Evolutionary conservation across 345 rosid genomes (phyloP).

Genomic region (Microcos paniculata): DNA sequence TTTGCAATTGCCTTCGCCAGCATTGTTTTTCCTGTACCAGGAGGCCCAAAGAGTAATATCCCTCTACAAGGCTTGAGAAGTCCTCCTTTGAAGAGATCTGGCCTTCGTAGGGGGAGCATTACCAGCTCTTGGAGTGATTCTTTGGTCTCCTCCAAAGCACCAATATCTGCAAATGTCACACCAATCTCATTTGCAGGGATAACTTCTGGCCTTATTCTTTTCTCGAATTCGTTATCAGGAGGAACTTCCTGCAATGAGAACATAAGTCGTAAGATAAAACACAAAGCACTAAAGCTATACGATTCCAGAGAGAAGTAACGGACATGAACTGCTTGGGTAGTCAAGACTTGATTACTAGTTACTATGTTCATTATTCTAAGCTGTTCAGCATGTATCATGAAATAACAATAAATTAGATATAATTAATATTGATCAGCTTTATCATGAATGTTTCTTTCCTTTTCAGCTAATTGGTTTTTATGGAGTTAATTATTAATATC

Average conservation of each 20-base stretch:
- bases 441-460: neutral
- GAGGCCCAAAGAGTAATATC: constrained; percentile 93
- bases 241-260: constrained; percentile 57
- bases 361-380: neutral
- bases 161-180: constrained; percentile 93
- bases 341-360: neutral
- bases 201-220: constrained; percentile 96
- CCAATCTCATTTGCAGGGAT: constrained; percentile 94
- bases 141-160: constrained; percentile 85
- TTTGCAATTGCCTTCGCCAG: constrained; percentile 98
- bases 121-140: constrained; percentile 97
- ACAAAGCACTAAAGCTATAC: neutral
- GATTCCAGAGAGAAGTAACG: neutral
- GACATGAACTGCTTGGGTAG: neutral
- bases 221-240: constrained; percentile 96
- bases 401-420: neutral
- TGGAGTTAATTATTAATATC: neutral
- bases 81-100: constrained; percentile 95
- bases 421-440: neutral
- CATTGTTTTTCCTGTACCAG: constrained; percentile 99
- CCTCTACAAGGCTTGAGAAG: constrained; percentile 98
- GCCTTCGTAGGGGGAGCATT: constrained; percentile 97
- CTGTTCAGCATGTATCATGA: neutral
- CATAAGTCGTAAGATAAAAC: constrained; percentile 13
- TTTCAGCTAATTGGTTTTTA: neutral